Base-by-base conservation (phyloP, 2,329 filamentous ascomycete species). In the Pseudogymnoascus sp. region DNA sequence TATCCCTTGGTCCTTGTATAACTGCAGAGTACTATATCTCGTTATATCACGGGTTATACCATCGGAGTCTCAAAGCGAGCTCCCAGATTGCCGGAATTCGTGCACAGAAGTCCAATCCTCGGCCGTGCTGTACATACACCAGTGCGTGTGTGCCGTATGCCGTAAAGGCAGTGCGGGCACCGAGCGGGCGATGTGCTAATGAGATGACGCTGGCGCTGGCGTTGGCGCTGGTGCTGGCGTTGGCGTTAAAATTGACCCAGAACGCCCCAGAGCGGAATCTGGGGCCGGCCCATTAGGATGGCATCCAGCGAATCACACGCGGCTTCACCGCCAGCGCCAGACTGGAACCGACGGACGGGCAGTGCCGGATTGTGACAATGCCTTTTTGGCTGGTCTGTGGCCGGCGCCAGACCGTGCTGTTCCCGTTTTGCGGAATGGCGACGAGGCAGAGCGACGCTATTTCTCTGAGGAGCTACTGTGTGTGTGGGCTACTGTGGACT, bases 281-380 rank as follows among this genome's bases (percentile, higher is more conserved):
- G 47, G 47, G 47, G 47, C 47, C 47, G 47, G 47, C 8, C 47
- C 47, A 54, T 54, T 54, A 54, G 47, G 2, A 32, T 20, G 28
- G 47, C 47, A 18, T 5, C 12, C 25, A 54, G 47, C 47, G 47
- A 54, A 54, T 54, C 47, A 54, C n/a, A 16, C 47, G 18, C 47
- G n/a, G 8, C 7, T 6, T 54, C 47, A 54, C 47, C 47, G 47
- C 47, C 47, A n/a, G 47, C 47, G 47, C 28, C 47, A 50, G 43
- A 18, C n/a, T 16, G 25, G 22, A 50, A 50, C 43, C n/a, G 43
- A 30, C 4, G 8, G 43, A 50, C 43, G 43, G 43, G 43, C 43
- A 50, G 43, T 50, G 43, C 43, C 43, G 43, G 43, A 50, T 32
- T 50, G 43, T 50, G 43, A 50, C 43, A 18, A 50, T 50, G 43